Evolutionary conservation across 2,329 filamentous ascomycete species (phyloP).

Genomic region (Sarocladium kiliense): DNA sequence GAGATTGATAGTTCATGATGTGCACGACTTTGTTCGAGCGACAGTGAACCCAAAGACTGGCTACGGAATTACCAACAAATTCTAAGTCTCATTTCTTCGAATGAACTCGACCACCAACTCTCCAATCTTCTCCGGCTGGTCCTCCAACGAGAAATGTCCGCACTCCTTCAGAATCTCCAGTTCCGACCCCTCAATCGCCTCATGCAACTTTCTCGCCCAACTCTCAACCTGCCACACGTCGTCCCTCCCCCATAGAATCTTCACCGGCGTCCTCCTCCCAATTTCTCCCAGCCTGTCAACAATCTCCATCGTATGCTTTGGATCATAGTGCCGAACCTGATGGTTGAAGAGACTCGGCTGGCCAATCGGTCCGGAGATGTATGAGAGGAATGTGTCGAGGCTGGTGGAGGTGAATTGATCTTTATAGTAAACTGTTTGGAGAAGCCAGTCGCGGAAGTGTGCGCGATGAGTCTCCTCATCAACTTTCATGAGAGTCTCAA

Average conservation of each 20-base stretch:
- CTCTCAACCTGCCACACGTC: conserved; percentile 25
- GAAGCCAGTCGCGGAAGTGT: conserved; percentile 23
- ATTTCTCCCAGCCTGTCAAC: conserved; percentile 18
- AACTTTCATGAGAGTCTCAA: conserved; percentile 21
- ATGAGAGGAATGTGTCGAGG: conserved; percentile 21
- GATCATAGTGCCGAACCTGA: conserved; percentile 26
- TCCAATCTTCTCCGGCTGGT: conserved; percentile 19
- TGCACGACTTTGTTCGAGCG: too few species aligned
- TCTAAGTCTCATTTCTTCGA: too few species aligned
- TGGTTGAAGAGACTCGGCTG: conserved; percentile 27
- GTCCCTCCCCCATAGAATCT: conserved; percentile 24
- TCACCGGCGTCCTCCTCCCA: conserved; percentile 10
- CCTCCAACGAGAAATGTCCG: conserved; percentile 25
- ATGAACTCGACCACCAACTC: conserved; percentile 11
- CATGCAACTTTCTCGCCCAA: conserved; percentile 25
- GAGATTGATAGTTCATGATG: too few species aligned
- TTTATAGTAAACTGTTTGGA: conserved; percentile 17
- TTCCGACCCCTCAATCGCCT: conserved; percentile 23
- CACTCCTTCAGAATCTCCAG: conserved; percentile 21
- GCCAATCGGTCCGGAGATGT: conserved; percentile 26
- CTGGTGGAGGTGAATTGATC: conserved; percentile 16
- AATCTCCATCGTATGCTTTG: conserved; percentile 27
- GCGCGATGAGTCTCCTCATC: conserved; percentile 16
- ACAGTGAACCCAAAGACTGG: too few species aligned
- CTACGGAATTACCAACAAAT: too few species aligned